Evolutionary conservation across 2,329 filamentous ascomycete genomes (phyloP), one percentile per base, ranked within the genome.

Genomic region (Hyphodiscus sp.): DNA sequence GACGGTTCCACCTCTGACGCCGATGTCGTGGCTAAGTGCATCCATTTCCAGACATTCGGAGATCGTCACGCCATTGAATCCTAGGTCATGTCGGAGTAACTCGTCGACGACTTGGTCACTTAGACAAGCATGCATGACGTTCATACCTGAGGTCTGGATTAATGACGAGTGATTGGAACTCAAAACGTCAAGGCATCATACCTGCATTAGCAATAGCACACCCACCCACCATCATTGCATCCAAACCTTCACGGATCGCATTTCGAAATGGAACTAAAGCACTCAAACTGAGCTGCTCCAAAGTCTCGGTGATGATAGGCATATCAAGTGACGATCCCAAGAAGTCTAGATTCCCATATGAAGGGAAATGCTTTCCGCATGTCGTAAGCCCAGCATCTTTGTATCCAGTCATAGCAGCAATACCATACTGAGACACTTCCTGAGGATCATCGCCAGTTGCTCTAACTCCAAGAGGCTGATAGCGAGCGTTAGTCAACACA

Each of bases 31-130:
- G 59, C 90, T 94, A 9, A 97, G 79, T 0, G 91, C 91, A 66
- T 96, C 91, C 92, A 97, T 97, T 68, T 96, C 92, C 8, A 97
- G 74, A 61, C 92, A 97, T 67, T 97, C 92, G 0, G 91, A 96
- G 48, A 97, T 90, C 20, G 94, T 91, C 2, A 97, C 91, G 1
- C 92, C 92, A 48, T 89, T 82, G 63, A 97, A 97, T 2, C 87
- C 87, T 20, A 97, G 79, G 60, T 96, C 91, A 55, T 87, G 86
- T n/a, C 92, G 82, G 2, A 97, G 75, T 20, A 96, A 73, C 54
- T 94, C 90, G 65, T 96, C 89, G 2, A 97, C 91, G 1, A 97
- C 90, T 69, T 96, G 90, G 58, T 96, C 91, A 96, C 62, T 96
- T 87, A 97, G 75, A 68, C 90, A 97, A 29, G 92, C 92, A 69